These are phyloP conservation scores for Melanogaster broomeanus DNA, from an alignment of 768 basidiomycete species.

Conservation along the genomic window DNA sequence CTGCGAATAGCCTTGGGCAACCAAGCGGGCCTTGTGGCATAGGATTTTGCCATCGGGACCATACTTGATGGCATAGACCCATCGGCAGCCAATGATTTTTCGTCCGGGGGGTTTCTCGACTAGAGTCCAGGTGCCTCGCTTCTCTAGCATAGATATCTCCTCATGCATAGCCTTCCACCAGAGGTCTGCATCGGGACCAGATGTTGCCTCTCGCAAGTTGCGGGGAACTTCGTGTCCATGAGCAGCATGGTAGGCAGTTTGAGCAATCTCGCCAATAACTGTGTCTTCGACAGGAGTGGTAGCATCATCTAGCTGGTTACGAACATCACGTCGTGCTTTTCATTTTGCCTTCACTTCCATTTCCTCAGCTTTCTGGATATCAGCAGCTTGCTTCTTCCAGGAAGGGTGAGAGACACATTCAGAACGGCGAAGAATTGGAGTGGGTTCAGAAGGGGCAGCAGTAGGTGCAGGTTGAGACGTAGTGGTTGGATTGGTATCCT, in stretches of 20 bases:
- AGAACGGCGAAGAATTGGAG: not conserved
- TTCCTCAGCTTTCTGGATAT: slow-evolving; percentile 4
- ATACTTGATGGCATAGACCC: slow-evolving; percentile 5
- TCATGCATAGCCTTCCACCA: slow-evolving; percentile 10
- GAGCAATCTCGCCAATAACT: not conserved
- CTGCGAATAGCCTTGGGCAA: slow-evolving; percentile 42
- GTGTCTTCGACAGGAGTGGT: not conserved
- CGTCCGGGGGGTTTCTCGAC: not conserved
- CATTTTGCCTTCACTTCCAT: not conserved
- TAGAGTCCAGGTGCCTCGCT: slow-evolving; percentile 8
- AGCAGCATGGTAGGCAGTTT: not conserved
- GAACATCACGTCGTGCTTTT: not conserved
- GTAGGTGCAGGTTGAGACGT: not conserved
- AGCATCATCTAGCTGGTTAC: not conserved
- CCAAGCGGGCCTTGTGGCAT: too few relatives aligned
- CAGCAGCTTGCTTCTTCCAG: slow-evolving; percentile 6
- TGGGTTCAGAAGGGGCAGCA: not conserved
- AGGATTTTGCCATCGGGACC: not conserved
- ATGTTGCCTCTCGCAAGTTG: not conserved
- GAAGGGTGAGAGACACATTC: slow-evolving; percentile 3
- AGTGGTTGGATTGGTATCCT: not conserved
- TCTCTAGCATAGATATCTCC: slow-evolving; percentile 2
- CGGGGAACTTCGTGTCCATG: not conserved
- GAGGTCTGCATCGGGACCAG: not conserved
- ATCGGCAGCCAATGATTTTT: not conserved